phyloP scores from a whole-genome alignment of 345 rosid species.

The Populus simonii region DNA sequence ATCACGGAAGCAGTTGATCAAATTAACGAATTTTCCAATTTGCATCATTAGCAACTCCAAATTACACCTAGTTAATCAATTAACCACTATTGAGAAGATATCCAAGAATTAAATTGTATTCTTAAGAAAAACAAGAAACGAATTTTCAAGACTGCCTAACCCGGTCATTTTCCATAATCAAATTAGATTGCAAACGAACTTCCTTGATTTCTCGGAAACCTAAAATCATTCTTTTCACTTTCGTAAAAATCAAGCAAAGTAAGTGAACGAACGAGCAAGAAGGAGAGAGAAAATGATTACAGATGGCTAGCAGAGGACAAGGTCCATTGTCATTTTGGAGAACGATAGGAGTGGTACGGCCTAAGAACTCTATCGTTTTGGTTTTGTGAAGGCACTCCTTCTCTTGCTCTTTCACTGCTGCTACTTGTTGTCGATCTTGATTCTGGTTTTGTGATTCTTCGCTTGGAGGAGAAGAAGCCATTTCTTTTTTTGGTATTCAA shows the following conservation, averaged over 20 bases:
- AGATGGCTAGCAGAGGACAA: slow-evolving; percentile 95
- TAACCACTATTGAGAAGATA: not conserved
- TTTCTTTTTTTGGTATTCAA: not conserved
- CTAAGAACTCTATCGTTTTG: slow-evolving; percentile 77
- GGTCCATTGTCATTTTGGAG: slow-evolving; percentile 99
- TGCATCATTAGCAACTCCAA: not conserved
- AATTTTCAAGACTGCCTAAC: not conserved
- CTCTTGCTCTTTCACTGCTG: slow-evolving; percentile 10
- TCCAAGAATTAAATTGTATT: not conserved
- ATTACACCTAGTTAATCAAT: not conserved
- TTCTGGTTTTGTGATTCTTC: slow-evolving; percentile 11
- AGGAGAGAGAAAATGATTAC: slow-evolving; percentile 36
- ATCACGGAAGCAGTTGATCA: too few relatives aligned
- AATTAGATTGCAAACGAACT: not conserved
- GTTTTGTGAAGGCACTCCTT: slow-evolving; percentile 68
- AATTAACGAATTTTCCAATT: not conserved
- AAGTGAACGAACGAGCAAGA: slow-evolving; percentile 1
- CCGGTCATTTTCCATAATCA: not conserved
- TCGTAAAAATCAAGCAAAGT: not conserved
- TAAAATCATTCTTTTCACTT: not conserved
- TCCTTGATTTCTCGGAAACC: slow-evolving; percentile 5
- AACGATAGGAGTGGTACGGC: slow-evolving; percentile 78
- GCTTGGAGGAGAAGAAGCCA: slow-evolving; percentile 6
- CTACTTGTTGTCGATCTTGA: slow-evolving; percentile 3
- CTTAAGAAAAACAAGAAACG: too few relatives aligned